Base-by-base conservation (phyloP, 139 green algal species). In the Tetradesmus lagerheimii region DNA sequence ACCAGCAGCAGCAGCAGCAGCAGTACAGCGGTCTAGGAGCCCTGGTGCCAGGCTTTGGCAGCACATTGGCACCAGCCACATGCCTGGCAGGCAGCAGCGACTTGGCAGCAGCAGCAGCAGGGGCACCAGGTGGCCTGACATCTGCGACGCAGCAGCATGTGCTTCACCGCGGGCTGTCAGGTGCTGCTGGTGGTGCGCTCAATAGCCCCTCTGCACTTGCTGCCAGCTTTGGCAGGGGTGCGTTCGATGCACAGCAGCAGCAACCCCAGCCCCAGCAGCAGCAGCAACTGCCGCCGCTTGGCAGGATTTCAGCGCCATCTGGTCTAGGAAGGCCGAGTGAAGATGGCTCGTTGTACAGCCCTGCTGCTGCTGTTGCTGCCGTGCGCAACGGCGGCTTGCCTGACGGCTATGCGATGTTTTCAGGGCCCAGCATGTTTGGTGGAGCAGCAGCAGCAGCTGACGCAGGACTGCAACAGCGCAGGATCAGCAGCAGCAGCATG, bases 371-470 rank as follows among this genome's bases (percentile, higher is more conserved):
- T 39, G 57, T 14, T 80, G 31, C 57, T 66, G 50, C 25, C 34
- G 50, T n/a, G 67, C 35, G n/a, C 4, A 27, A 34, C 25, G 20
- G 57, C 25, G 53, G n/a, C 35, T 25, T 38, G 57, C 27, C 27
- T 27, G 57, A 41, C 35, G 43, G 18, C 31, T 88, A 80, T 38
- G 83, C 53, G 2, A 88, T 88, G 83, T 88, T 88, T 62, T 53
- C 83, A 39, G 83, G 83, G 31, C 83, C 83, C 23, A 45, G 66
- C 29, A 74, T 88, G 37, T 88, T 88, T 57, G 53, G 39, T 15
- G 35, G 50, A 39, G 83, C 64, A 77, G 82, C 53, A 43, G 45
- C 27, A 71, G 80, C 80, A n/a, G 77, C 77, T 31, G 77, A 41
- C 15, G 37, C 41, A n/a, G 35, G 41, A 0, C 27, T 74, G 47